Evolutionary conservation across 2,329 filamentous ascomycete species (phyloP), one percentile per base, ranked within the genome.

Genomic region (Leptographium radiaticola): DNA sequence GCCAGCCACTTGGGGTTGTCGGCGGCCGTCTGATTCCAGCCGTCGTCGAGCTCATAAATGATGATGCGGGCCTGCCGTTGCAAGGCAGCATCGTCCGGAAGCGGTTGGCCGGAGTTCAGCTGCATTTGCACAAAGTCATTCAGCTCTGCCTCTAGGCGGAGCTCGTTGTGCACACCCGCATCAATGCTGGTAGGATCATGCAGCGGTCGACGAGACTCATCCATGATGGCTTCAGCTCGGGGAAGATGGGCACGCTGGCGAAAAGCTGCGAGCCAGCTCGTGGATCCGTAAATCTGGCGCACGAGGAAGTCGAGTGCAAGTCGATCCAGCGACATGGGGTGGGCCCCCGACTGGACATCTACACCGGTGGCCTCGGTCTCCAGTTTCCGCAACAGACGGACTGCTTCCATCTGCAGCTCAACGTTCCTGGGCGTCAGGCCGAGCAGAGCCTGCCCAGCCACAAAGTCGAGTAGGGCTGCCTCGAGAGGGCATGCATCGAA

Each of bases 1-100:
- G 67, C 63, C 1, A 83, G 67, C 75, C 79, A 81, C 4, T 69
- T 64, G 3, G 67, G 58, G 56, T 79, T 77, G 58, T 84, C 80
- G 4, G 79, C 76, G 0, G 74, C 75, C 1, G 80, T 84, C 60
- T 82, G 80, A 58, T 83, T 83, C 79, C 80, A 83, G 11, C 73
- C 74, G 59, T 83, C 79, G 52, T 82, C 77, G 55, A 72, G 75
- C 48, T 80, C 78, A 64, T 80, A 83, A 25, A 83, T 79, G 59
- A 83, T 79, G 51, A 80, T 70, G 57, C 80, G 74, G 25, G 79
- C 79, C 59, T 81, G 70, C 33, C 67, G 68, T 60, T 81, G 79
- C 42, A 84, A 63, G 47, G 77, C 75, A 2, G 71, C 71, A 56
- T 83, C 76, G 0, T 71, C 71, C 0, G 53, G 58, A 0, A 76